Percentiles rank a stretch among this genome's conserved stretches.
These are phyloP conservation scores for Trypanosoma grayi DNA, from an alignment of 208 protist species.

Conservation along the genomic window DNA sequence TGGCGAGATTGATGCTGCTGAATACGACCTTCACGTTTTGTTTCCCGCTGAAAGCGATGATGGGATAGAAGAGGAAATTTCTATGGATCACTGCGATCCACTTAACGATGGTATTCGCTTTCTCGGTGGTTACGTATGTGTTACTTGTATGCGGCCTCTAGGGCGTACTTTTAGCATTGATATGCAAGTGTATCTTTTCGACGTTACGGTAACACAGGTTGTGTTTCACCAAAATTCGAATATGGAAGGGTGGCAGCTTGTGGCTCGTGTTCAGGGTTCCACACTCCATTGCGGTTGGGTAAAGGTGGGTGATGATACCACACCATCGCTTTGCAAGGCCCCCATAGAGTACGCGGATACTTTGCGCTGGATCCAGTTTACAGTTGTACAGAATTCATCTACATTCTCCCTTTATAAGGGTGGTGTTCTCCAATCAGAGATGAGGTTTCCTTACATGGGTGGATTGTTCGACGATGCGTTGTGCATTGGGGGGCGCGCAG, in stretches of 20 bases:
- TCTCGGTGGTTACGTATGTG: slow-evolving; percentile 58
- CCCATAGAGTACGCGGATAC: slow-evolving; percentile 31
- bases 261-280: slow-evolving; percentile 47
- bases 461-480: slow-evolving; percentile 56
- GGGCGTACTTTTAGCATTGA: slow-evolving; percentile 76
- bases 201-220: slow-evolving; percentile 55
- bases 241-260: slow-evolving; percentile 28
- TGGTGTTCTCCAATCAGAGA: slow-evolving; percentile 47
- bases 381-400: slow-evolving; percentile 61
- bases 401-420: slow-evolving; percentile 61
- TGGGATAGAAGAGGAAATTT: slow-evolving; percentile 32
- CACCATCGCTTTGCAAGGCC: slow-evolving; percentile 29
- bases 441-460: slow-evolving; percentile 22
- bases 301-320: slow-evolving; percentile 22
- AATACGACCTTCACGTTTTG: slow-evolving; percentile 29
- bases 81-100: slow-evolving; percentile 21
- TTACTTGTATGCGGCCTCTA: slow-evolving; percentile 34
- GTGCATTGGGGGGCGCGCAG: slow-evolving; percentile 55
- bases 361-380: slow-evolving; percentile 64
- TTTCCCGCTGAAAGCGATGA: slow-evolving; percentile 40
- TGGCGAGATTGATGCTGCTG: slow-evolving; percentile 30
- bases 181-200: slow-evolving; percentile 44
- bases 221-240: slow-evolving; percentile 56
- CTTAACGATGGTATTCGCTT: slow-evolving; percentile 66
- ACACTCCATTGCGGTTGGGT: slow-evolving; percentile 63